These are phyloP conservation scores for Parsonsia alboflavescens DNA, from an alignment of 257 asterid genomes.

Conservation along the genomic window DNA sequence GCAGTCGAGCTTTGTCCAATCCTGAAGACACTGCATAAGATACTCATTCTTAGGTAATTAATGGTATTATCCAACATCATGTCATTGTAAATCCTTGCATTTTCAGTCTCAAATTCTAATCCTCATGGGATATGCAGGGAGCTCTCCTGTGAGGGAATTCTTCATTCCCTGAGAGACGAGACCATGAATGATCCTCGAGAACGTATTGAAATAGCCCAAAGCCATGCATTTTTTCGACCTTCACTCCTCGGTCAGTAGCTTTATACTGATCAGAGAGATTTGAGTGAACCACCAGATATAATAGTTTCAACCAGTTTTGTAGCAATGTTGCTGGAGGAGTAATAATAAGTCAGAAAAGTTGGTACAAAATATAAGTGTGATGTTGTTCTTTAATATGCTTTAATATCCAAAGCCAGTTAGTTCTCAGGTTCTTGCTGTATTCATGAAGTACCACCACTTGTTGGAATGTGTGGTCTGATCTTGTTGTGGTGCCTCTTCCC, in stretches of 20 bases:
- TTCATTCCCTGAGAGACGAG: conserved; percentile 75
- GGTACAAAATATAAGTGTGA: neutral
- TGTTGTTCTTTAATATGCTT: neutral
- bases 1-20: conserved; percentile 86
- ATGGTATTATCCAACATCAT: neutral
- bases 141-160: conserved; percentile 59
- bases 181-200: conserved; percentile 87
- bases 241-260: conserved; percentile 60
- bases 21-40: conserved; percentile 60
- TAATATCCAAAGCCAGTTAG: neutral
- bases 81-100: neutral
- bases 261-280: neutral
- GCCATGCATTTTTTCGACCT: conserved; percentile 73
- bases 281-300: neutral
- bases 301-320: neutral
- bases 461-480: too few species aligned
- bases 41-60: conserved; percentile 54
- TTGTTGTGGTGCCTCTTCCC: too few species aligned
- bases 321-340: neutral
- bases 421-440: neutral
- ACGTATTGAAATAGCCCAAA: conserved; percentile 79
- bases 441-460: too few species aligned
- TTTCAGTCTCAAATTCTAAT: neutral
- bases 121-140: conserved; percentile 36
- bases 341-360: neutral